phyloP scores from a whole-genome alignment of 129 eudicot genomes.

The Flaveria robusta region DNA sequence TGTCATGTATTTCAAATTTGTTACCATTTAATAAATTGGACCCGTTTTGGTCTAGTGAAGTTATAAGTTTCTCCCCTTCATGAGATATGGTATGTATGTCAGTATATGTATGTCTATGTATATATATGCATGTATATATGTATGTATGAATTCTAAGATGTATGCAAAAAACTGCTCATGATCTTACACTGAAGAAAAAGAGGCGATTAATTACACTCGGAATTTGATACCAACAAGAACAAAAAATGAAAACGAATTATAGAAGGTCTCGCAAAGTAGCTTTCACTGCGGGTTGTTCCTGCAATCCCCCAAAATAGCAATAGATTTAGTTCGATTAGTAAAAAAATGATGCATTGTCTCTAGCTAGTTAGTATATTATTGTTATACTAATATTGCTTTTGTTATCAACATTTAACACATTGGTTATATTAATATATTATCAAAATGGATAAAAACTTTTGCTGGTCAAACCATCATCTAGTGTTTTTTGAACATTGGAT shows the following conservation, averaged over 20 bases:
- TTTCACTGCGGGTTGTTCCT: conserved; percentile 40
- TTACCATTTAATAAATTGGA: neutral
- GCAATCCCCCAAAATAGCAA: conserved; percentile 20
- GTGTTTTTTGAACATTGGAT: neutral
- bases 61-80: conserved; percentile 1
- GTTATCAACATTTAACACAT: neutral
- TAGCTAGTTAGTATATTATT: neutral
- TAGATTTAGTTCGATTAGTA: neutral
- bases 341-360: neutral
- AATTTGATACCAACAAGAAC: conserved; percentile 22
- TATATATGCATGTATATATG: neutral
- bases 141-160: neutral
- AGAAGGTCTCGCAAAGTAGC: conserved; percentile 62
- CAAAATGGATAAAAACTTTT: neutral
- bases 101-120: neutral
- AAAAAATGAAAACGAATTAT: conserved; percentile 22
- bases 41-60: neutral
- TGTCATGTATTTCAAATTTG: conserved; percentile 8
- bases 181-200: neutral
- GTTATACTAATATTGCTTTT: neutral
- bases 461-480: neutral
- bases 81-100: neutral
- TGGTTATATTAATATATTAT: neutral
- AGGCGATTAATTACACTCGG: conserved; percentile 19
- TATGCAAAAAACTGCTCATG: conserved; percentile 5